Percentiles rank a stretch among this genome's conserved stretches.
These are phyloP conservation scores for Trichoderma arundinaceum DNA, from an alignment of 2,329 filamentous ascomycete genomes.

Conservation along the genomic window DNA sequence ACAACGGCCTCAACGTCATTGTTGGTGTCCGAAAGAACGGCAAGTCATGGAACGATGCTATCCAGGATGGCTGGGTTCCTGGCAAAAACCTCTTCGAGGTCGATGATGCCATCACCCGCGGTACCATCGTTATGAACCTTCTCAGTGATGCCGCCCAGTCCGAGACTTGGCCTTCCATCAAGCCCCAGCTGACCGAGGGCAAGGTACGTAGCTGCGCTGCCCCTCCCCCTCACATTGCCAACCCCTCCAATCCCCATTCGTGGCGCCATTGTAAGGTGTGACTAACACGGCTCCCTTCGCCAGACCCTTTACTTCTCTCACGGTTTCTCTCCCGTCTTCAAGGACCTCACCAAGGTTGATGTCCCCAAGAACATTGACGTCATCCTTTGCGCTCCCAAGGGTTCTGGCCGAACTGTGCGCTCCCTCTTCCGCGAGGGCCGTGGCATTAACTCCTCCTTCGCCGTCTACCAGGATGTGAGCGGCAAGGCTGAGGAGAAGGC, in stretches of 20 bases:
- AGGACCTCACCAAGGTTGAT: constrained; percentile 98
- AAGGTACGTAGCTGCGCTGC: constrained; percentile 67
- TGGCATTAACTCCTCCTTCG: constrained; percentile 99
- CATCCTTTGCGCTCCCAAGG: constrained; percentile 99
- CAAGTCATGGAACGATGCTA: constrained; percentile 96
- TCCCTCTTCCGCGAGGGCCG: constrained; percentile 98
- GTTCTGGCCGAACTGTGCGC: constrained; percentile 97
- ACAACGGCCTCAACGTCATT: constrained; percentile 99
- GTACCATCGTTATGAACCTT: constrained; percentile 98
- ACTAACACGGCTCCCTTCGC: constrained; percentile 36
- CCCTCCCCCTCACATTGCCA: background rate
- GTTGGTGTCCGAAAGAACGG: constrained; percentile 98
- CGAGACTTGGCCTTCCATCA: constrained; percentile 98
- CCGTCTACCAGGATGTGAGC: constrained; percentile 97
- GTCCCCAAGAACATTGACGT: constrained; percentile 95
- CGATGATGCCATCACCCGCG: constrained; percentile 90
- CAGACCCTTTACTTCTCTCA: constrained; percentile 99
- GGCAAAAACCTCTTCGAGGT: constrained; percentile 99
- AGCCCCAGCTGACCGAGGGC: constrained; percentile 97
- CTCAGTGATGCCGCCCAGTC: constrained; percentile 97
- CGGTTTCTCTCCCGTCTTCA: constrained; percentile 99
- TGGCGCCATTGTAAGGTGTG: constrained; percentile 6
- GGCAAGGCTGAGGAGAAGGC: constrained; percentile 99
- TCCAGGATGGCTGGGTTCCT: constrained; percentile 96
- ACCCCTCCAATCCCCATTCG: background rate